Conservation (phyloP, 768 basidiomycete species). For the Kwoniella botswanensis region DNA sequence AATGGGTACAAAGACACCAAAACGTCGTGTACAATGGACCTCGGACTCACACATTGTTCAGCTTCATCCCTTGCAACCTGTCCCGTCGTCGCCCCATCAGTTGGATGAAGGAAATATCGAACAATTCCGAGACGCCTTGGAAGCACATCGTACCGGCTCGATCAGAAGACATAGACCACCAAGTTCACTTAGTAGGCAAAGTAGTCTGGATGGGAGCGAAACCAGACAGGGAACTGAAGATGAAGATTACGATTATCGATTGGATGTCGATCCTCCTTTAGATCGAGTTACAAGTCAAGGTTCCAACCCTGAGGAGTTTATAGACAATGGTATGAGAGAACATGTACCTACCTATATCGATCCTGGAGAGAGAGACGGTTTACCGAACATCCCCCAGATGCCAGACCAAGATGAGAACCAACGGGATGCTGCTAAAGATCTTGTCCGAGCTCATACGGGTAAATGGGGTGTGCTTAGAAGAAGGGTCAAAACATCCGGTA, state of each 20-base stretch:
- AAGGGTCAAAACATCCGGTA: conserved; percentile 36
- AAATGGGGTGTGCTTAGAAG: conserved; percentile 56
- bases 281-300: conserved; percentile 17
- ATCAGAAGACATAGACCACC: conserved; percentile 21
- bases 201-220: conserved; percentile 30
- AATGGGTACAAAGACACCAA: conserved; percentile 47
- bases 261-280: conserved; percentile 49
- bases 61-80: conserved; percentile 28
- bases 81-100: conserved; percentile 30
- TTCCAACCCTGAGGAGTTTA: conserved; percentile 23
- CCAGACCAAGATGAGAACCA: conserved; percentile 24
- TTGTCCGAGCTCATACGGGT: conserved; percentile 57
- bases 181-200: conserved; percentile 20
- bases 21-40: conserved; percentile 53
- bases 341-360: conserved; percentile 63
- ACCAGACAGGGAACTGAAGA: conserved; percentile 29
- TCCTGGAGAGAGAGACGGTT: conserved; percentile 68
- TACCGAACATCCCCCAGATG: conserved; percentile 62
- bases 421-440: conserved; percentile 41
- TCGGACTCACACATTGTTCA: conserved; percentile 51
- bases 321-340: conserved; percentile 41
- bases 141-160: conserved; percentile 34
- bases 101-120: conserved; percentile 49
- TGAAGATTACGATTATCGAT: conserved; percentile 57
- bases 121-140: conserved; percentile 39